Conservation (phyloP, 2,329 filamentous ascomycete species). For the Ascochyta clinopodiicola region DNA sequence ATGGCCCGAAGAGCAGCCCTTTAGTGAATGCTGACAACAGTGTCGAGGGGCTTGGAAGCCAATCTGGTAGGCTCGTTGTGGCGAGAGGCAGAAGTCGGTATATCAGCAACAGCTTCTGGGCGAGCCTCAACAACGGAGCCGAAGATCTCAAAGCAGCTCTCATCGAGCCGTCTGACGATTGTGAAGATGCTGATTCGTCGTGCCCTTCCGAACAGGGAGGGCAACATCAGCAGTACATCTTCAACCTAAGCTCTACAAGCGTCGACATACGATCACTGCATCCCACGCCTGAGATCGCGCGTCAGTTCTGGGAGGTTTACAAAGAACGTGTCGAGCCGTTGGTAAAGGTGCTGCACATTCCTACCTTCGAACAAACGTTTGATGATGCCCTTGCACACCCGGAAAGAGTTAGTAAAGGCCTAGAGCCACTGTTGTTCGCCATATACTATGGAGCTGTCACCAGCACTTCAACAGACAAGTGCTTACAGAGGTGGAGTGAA, state of each 20-base stretch:
- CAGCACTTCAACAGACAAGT: slow-evolving; percentile 58
- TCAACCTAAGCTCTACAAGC: slow-evolving; percentile 74
- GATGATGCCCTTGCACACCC: slow-evolving; percentile 67
- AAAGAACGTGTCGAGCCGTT: slow-evolving; percentile 77
- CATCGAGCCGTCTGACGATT: slow-evolving; percentile 67
- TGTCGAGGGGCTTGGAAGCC: slow-evolving; percentile 52
- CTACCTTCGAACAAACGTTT: slow-evolving; percentile 67
- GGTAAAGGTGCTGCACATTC: slow-evolving; percentile 74
- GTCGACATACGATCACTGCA: slow-evolving; percentile 71
- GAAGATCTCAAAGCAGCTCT: slow-evolving; percentile 68
- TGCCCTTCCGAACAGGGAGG: slow-evolving; percentile 43
- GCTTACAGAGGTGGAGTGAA: slow-evolving; percentile 57
- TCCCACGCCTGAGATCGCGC: slow-evolving; percentile 66
- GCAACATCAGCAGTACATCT: slow-evolving; percentile 74
- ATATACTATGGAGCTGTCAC: slow-evolving; percentile 67
- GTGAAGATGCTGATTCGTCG: slow-evolving; percentile 59
- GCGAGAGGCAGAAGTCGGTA: slow-evolving; percentile 75
- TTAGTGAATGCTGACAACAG: slow-evolving; percentile 39
- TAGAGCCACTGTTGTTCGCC: slow-evolving; percentile 66
- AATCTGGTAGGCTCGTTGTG: slow-evolving; percentile 73
- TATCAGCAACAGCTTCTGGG: slow-evolving; percentile 79
- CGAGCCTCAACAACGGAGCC: slow-evolving; percentile 76
- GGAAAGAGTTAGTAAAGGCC: slow-evolving; percentile 62
- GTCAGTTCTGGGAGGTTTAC: slow-evolving; percentile 73
- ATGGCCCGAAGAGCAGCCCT: slow-evolving; percentile 4